Percentiles rank a stretch among this genome's conserved stretches.
Evolutionary conservation across 164 flowering plant species (phyloP).

Genomic region (Berberis thunbergii): DNA sequence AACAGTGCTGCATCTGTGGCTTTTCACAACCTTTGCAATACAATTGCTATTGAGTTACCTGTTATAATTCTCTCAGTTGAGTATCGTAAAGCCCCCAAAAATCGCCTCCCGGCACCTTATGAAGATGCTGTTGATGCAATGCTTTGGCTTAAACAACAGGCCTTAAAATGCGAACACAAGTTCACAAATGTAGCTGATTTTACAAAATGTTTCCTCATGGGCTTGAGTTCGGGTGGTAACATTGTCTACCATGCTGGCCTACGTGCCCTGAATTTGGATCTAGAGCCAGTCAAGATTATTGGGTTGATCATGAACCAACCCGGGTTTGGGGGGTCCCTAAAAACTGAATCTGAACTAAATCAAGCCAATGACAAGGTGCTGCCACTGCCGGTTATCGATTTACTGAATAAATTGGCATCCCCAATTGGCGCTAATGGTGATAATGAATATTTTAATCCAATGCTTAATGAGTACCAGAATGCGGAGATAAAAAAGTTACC

Average conservation of each 20-base stretch:
- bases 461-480: not conserved
- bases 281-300: not conserved
- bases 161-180: not conserved
- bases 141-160: conserved; percentile 28
- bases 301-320: conserved; percentile 4
- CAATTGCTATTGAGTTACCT: conserved; percentile 20
- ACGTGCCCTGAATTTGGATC: conserved; percentile 1
- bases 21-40: conserved; percentile 29
- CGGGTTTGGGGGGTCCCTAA: not conserved
- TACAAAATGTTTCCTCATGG: conserved; percentile 8
- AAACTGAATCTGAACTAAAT: conserved; percentile 5
- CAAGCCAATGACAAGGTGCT: not conserved
- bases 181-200: not conserved
- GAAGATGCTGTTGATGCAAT: conserved; percentile 50
- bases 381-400: conserved; percentile 24
- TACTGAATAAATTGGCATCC: conserved; percentile 28
- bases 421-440: conserved; percentile 24
- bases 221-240: conserved; percentile 5
- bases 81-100: conserved; percentile 68
- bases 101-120: conserved; percentile 68
- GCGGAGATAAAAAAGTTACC: conserved; percentile 1
- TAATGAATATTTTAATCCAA: conserved; percentile 15
- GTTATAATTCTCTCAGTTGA: conserved; percentile 47
- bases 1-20: conserved; percentile 19
- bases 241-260: conserved; percentile 3